These are phyloP conservation scores for Gaultheria prostrata DNA, from an alignment of 148 eudicot genomes.

Conservation along the genomic window DNA sequence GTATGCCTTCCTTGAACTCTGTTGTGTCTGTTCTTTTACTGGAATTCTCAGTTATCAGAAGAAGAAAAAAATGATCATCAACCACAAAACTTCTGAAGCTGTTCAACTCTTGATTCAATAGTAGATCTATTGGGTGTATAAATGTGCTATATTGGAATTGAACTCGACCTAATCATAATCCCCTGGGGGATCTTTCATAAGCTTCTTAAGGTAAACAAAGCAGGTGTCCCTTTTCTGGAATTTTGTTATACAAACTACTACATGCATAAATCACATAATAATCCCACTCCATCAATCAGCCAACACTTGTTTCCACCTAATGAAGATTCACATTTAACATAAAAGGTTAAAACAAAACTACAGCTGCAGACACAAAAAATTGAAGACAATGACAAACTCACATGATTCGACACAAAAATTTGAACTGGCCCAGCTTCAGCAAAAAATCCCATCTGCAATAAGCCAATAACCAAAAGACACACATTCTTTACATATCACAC, in stretches of 20 bases:
- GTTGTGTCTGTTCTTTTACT: neutral
- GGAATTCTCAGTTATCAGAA: neutral
- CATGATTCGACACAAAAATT: slow-evolving; percentile 91
- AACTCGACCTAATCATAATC: too few relatives aligned
- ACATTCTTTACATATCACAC: neutral
- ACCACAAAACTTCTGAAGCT: too few relatives aligned
- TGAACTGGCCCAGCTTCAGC: slow-evolving; percentile 99
- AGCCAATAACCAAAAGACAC: slow-evolving; percentile 12
- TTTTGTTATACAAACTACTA: too few relatives aligned
- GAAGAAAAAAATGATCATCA: neutral
- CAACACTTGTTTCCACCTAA: neutral
- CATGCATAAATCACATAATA: too few relatives aligned
- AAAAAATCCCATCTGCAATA: slow-evolving; percentile 92
- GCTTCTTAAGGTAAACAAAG: too few relatives aligned
- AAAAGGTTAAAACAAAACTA: neutral
- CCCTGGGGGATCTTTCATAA: too few relatives aligned
- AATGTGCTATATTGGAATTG: too few relatives aligned
- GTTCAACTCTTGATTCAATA: too few relatives aligned
- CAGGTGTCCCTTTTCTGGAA: too few relatives aligned
- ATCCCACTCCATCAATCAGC: too few relatives aligned
- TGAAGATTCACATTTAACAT: neutral
- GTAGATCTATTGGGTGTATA: too few relatives aligned
- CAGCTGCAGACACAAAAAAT: neutral
- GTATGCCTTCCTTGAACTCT: neutral
- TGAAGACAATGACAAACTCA: slow-evolving; percentile 30